These are phyloP conservation scores for Nicotiana sylvestris DNA, from an alignment of 257 asterid species.

Conservation along the genomic window DNA sequence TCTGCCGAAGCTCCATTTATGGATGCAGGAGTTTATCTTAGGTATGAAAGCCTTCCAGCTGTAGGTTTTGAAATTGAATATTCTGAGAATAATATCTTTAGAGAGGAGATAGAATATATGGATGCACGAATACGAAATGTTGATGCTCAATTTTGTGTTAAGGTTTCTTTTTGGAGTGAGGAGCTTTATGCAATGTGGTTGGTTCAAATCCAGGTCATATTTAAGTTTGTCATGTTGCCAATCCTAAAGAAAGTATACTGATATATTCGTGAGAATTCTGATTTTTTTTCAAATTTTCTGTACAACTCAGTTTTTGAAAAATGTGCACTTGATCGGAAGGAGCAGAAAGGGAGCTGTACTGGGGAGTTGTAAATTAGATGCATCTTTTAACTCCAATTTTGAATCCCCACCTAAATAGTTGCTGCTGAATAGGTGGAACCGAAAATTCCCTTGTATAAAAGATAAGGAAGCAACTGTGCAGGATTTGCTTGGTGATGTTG, in stretches of 20 bases:
- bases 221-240: neutral
- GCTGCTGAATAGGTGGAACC: too few relatives aligned
- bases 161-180: neutral
- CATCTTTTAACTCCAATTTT: neutral
- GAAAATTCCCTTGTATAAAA: too few relatives aligned
- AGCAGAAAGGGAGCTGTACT: neutral
- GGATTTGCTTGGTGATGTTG: neutral
- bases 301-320: neutral
- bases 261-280: neutral
- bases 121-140: neutral
- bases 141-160: neutral
- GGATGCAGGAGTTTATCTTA: neutral
- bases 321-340: neutral
- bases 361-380: neutral
- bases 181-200: neutral
- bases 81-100: neutral
- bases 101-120: neutral
- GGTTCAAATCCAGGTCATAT: conserved; percentile 1
- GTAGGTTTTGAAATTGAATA: neutral
- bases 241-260: neutral
- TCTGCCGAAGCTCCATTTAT: too few relatives aligned
- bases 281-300: neutral
- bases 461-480: too few relatives aligned
- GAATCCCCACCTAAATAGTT: neutral
- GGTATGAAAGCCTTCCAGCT: neutral